A percentile compares a stretch with the other conserved stretches of the same genome.
phyloP scores from a whole-genome alignment of 2,329 filamentous ascomycete species.

The Bipolaris gigantea region DNA sequence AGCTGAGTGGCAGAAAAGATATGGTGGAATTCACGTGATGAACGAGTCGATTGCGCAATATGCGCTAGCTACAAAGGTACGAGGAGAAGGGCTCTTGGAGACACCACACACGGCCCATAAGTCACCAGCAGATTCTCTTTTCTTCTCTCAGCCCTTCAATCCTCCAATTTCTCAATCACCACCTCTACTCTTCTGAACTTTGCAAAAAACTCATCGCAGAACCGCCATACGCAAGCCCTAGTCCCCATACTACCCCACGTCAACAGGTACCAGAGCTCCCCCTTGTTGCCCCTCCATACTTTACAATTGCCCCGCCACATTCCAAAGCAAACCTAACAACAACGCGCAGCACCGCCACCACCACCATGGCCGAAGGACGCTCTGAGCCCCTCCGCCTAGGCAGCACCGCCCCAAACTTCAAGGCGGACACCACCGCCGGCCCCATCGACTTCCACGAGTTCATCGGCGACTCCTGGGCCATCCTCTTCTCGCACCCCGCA shows the following conservation, averaged over 20 bases:
- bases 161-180: neutral
- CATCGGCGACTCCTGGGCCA: conserved; percentile 70
- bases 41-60: conserved; percentile 42
- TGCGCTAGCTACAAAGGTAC: conserved; percentile 27
- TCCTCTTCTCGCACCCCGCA: conserved; percentile 72
- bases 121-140: conserved; percentile 10
- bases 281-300: conserved; percentile 5
- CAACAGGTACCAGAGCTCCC: conserved; percentile 12
- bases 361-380: conserved; percentile 35
- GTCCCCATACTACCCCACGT: neutral
- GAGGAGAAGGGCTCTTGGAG: conserved; percentile 18
- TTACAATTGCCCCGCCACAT: conserved; percentile 29
- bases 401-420: conserved; percentile 68
- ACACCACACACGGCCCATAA: conserved; percentile 24
- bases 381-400: conserved; percentile 61
- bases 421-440: conserved; percentile 67
- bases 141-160: neutral
- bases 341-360: neutral
- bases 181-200: neutral
- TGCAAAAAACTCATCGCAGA: neutral
- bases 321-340: conserved; percentile 16
- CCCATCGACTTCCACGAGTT: conserved; percentile 71
- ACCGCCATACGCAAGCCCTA: neutral
- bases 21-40: conserved; percentile 18
- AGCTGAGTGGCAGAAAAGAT: conserved; percentile 30